Conservation (phyloP, 2,329 filamentous ascomycete species). For the Pseudogymnoascus sp. region DNA sequence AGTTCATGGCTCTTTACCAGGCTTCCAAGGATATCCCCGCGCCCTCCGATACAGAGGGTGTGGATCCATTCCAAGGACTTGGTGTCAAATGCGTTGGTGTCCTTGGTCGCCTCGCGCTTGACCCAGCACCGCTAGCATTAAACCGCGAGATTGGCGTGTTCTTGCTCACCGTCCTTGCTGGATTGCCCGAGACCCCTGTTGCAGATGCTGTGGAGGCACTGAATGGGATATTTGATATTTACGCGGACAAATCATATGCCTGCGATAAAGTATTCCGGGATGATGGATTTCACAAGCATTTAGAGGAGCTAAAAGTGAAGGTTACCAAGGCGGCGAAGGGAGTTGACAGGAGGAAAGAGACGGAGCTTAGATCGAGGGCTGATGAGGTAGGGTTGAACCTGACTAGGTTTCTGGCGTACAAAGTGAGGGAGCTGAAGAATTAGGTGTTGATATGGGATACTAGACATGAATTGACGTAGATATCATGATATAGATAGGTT, state of each 20-base stretch:
- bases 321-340: constrained; percentile 49
- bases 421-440: constrained; percentile 32
- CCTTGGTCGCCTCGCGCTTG: constrained; percentile 53
- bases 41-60: constrained; percentile 21
- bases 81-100: constrained; percentile 62
- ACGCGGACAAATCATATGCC: constrained; percentile 50
- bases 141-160: constrained; percentile 60
- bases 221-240: constrained; percentile 61
- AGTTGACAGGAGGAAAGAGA: constrained; percentile 51
- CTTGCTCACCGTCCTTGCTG: constrained; percentile 47
- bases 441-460: background rate
- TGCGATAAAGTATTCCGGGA: constrained; percentile 61
- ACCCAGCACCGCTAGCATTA: constrained; percentile 43
- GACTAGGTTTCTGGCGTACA: constrained; percentile 55
- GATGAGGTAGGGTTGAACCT: constrained; percentile 58
- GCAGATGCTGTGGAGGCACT: constrained; percentile 57
- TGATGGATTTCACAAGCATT: constrained; percentile 49
- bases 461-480: background rate
- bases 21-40: constrained; percentile 40
- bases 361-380: constrained; percentile 50
- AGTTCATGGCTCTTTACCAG: constrained; percentile 59
- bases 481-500: background rate
- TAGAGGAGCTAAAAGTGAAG: constrained; percentile 49
- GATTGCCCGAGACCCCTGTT: constrained; percentile 44
- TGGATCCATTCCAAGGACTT: constrained; percentile 52